Base-by-base conservation (phyloP, 257 asterid species). In the Henckelia pumila region DNA sequence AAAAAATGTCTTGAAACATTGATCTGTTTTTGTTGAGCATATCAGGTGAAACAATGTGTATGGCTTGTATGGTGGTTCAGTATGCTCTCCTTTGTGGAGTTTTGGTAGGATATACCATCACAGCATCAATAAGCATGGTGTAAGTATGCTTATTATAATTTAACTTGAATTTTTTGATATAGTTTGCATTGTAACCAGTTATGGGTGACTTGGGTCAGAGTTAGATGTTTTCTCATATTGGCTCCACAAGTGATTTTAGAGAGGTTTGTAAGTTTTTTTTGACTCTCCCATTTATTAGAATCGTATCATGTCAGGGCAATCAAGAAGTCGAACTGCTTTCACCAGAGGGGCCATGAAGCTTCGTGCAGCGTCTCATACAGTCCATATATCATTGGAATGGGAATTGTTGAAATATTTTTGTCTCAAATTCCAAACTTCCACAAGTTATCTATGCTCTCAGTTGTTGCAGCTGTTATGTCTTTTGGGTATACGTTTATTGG, bases 81-180 rank as follows among this genome's bases (percentile, higher is more conserved):
- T 88, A 84, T 73, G 74, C 70, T 67, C 84, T 86, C 77, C 75
- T 88, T 4, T 44, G 73, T 69, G 96, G 96, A n/a, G 79, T 70
- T 76, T 71, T 78, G 30, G 69, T 88, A 26, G 96, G 95, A 40
- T 88, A 88, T 32, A 84, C 96, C 20, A 81, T 88, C 56, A 87
- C 95, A 2, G 83, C 95, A 14, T 84, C 96, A 8, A 84, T 88
- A 64, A 86, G 95, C 77, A 81, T 84, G 88, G 87, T 79, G 95
- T 88, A 75, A 23, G 91, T 79, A 33, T 53, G 17, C 63, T 23
- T 44, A 65, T 23, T 44, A 65, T 24, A 16, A 17, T 35, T 57
- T 17, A 35, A 40, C 17, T 4, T 1, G 8, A 28, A 6, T 64
- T 6, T 28, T 3, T 37, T 66, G 16, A 40, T 40, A 40, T 13